Evolutionary conservation across 371 early-diverging fungal genomes (phyloP).

Genomic region (Paramicrosporidium saccamoebae): DNA sequence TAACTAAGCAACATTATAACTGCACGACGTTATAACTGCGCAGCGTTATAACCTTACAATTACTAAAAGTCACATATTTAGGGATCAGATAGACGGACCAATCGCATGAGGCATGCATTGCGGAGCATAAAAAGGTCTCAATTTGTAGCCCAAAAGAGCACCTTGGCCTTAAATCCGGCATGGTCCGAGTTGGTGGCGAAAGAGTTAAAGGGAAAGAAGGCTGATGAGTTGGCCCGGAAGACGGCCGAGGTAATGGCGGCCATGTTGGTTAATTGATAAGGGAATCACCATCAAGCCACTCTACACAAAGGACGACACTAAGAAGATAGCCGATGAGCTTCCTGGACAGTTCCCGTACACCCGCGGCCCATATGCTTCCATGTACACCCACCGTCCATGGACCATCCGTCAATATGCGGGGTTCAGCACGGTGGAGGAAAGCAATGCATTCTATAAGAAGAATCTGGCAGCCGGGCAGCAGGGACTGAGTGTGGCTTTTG

Average conservation of each 20-base stretch:
- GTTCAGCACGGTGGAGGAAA: conserved; percentile 55
- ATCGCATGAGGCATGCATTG: too few relatives aligned
- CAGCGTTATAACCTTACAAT: too few relatives aligned
- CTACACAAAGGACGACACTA: conserved; percentile 27
- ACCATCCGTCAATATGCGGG: conserved; percentile 58
- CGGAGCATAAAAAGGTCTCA: too few relatives aligned
- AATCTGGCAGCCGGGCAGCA: conserved; percentile 60
- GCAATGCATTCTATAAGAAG: conserved; percentile 41
- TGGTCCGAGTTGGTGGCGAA: conserved; percentile 33
- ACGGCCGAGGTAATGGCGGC: conserved; percentile 18
- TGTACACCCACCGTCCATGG: conserved; percentile 60
- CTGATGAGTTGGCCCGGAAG: conserved; percentile 27
- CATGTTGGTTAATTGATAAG: conserved; percentile 3
- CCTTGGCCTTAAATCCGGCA: conserved; percentile 13
- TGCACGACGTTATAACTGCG: too few relatives aligned
- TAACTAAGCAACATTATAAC: too few relatives aligned
- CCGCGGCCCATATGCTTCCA: conserved; percentile 49
- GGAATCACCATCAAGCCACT: conserved; percentile 47
- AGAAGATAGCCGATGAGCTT: conserved; percentile 15
- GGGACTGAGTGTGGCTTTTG: conserved; percentile 46
- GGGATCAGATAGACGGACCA: too few relatives aligned
- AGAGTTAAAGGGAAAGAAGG: conserved; percentile 50
- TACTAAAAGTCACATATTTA: too few relatives aligned
- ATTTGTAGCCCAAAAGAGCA: too few relatives aligned
- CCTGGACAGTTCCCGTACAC: conserved; percentile 53